These are phyloP conservation scores for Cercospora sesami DNA, from an alignment of 2,329 filamentous ascomycete species.

Conservation along the genomic window DNA sequence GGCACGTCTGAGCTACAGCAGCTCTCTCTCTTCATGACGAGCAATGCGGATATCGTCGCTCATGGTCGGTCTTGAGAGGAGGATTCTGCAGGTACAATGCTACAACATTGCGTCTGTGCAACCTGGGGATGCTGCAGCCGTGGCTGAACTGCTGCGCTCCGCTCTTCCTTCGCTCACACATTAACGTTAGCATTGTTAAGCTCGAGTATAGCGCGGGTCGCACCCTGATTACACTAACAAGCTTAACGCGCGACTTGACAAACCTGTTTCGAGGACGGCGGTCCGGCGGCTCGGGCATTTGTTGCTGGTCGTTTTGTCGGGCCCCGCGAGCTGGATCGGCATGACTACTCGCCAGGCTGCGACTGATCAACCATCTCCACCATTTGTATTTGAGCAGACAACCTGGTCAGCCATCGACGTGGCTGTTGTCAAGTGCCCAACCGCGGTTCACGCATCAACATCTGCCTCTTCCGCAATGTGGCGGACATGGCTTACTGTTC, in stretches of 20 bases:
- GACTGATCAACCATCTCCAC: neutral
- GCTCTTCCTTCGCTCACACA: neutral
- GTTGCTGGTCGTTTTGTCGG: neutral
- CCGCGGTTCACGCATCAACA: neutral
- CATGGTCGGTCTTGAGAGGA: neutral
- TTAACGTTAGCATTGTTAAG: neutral
- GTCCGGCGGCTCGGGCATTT: neutral
- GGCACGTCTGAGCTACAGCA: neutral
- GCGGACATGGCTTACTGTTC: neutral
- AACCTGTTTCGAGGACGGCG: neutral
- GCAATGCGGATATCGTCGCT: neutral
- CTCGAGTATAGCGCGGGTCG: neutral
- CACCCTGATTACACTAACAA: neutral
- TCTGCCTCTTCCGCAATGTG: neutral
- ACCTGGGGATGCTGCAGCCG: neutral
- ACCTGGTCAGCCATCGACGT: neutral
- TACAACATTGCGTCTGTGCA: neutral
- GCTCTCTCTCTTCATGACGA: neutral
- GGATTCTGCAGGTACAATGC: neutral
- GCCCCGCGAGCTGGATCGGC: neutral
- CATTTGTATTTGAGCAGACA: neutral
- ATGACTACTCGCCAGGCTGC: neutral
- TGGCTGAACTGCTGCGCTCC: neutral
- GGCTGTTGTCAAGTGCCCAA: neutral
- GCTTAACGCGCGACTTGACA: neutral